Evolutionary conservation across 2,329 filamentous ascomycete species (phyloP).

Genomic region (Alternaria metachromatica): DNA sequence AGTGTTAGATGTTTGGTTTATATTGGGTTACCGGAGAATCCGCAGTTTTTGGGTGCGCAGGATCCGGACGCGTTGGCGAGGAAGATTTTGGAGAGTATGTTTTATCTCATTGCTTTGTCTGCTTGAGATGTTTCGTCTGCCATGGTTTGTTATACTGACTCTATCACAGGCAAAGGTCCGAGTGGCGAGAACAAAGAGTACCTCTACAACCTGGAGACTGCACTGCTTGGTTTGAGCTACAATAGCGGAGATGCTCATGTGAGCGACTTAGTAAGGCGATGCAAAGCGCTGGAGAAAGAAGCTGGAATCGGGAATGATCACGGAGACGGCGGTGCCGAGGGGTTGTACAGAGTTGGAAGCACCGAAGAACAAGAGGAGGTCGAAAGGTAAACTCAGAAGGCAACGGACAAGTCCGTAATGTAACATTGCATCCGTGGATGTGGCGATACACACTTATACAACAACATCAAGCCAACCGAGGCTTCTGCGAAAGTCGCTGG

Average conservation of each 20-base stretch:
- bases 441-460: not conserved
- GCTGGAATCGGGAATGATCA: constrained; percentile 29
- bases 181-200: constrained; percentile 93
- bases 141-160: not conserved
- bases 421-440: not conserved
- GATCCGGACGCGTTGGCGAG: constrained; percentile 77
- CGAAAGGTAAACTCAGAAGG: constrained; percentile 51
- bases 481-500: constrained; percentile 3
- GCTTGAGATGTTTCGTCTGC: not conserved
- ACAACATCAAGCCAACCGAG: not conserved
- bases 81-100: constrained; percentile 74
- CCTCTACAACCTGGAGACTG: constrained; percentile 77
- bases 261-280: constrained; percentile 76
- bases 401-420: not conserved
- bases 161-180: constrained; percentile 61
- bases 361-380: constrained; percentile 68
- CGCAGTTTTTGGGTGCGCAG: constrained; percentile 87
- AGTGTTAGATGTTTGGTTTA: constrained; percentile 72
- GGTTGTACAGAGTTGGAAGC: constrained; percentile 55
- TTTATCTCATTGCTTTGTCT: not conserved
- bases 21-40: constrained; percentile 91
- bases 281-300: constrained; percentile 66
- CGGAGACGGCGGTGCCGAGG: constrained; percentile 24
- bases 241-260: constrained; percentile 86
- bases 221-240: constrained; percentile 73